A percentile compares a stretch with the other conserved stretches of the same genome.
These are phyloP conservation scores for Hypoxylon sp. DNA, from an alignment of 2,329 filamentous ascomycete genomes.

Conservation along the genomic window DNA sequence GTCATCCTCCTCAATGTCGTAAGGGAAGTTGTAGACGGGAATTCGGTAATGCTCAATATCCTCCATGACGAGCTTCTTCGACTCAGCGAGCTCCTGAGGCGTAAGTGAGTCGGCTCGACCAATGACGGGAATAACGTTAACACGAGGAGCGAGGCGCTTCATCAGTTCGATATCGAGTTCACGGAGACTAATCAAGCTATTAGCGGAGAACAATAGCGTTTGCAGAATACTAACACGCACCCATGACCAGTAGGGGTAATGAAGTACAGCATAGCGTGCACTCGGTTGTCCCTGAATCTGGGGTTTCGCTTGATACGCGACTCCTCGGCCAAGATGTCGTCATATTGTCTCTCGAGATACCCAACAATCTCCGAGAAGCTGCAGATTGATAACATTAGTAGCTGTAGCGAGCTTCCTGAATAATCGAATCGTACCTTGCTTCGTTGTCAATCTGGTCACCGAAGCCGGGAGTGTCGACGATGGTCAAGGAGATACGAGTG, in stretches of 20 bases:
- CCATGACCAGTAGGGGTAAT: conserved; percentile 98
- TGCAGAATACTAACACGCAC: conserved; percentile 62
- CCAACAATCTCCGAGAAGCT: conserved; percentile 98
- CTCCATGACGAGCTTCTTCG: conserved; percentile 99
- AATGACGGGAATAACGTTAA: conserved; percentile 99
- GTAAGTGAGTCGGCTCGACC: conserved; percentile 98
- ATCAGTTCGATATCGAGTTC: conserved; percentile 99
- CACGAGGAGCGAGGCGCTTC: conserved; percentile 97
- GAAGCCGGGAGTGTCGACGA: conserved; percentile 98
- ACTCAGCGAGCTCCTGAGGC: conserved; percentile 95
- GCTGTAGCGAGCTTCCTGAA: conserved; percentile 9
- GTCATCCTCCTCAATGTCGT: conserved; percentile 99
- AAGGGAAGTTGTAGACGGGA: conserved; percentile 99
- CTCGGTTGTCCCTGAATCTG: conserved; percentile 98
- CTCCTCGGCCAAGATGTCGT: conserved; percentile 98
- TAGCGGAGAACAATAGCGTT: conserved; percentile 24
- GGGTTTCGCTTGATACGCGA: conserved; percentile 99
- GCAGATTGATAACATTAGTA: conserved; percentile 21
- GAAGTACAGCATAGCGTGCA: conserved; percentile 98
- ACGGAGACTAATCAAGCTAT: conserved; percentile 75
- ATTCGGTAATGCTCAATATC: conserved; percentile 99
- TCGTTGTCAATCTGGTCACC: conserved; percentile 99
- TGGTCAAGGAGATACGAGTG: conserved; percentile 96
- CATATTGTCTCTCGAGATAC: conserved; percentile 98
- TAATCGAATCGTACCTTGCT: conserved; percentile 75